Base-by-base conservation (phyloP, 2,329 filamentous ascomycete species). In the Clonostachys rhizophaga region DNA sequence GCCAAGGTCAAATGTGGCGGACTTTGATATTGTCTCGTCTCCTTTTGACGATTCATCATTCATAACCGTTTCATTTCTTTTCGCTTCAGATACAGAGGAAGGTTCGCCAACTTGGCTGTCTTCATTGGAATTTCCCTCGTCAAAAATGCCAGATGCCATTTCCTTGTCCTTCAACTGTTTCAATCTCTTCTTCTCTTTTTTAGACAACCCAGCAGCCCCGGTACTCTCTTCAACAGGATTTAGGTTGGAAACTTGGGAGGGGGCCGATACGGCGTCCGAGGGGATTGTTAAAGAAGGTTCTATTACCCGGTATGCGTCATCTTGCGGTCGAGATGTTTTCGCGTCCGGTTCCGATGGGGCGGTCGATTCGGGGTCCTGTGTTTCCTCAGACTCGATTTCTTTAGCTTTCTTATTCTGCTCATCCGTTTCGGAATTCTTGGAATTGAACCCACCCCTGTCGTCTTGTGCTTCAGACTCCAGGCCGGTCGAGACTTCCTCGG, bases 381-480 rank as follows among this genome's bases (percentile, higher is more conserved):
- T 18, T 45, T 42, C 12, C 44, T 49, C 44, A 46, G 35, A 43
- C 44, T 46, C 47, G 34, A 34, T 39, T 42, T 49, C 47, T 46
- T 49, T 49, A 33, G 43, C 42, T 34, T 57, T 53, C 44, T 58
- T 58, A 45, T 55, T 56, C 55, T 65, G 62, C 50, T 65, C 64
- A 44, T 59, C 60, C 50, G 60, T 61, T 43, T 63, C 57, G 34
- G 48, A 49, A 36, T 55, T 51, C 47, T 59, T 55, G 43, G 42
- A 34, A 37, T 42, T 43, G 40, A 43, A 47, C 47, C 47, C 47
- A 49, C 47, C 47, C 47, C 44, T 20, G 35, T 46, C 40, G 34
- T 46, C 43, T 36, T 46, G 44, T 37, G 44, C 42, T 45, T 43
- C 45, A 30, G 40, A 24, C 18, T 45, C 47, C 40, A 30, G 43